Base-by-base conservation (phyloP, 2,329 filamentous ascomycete genomes). In the Escovopsis weberi region DNA sequence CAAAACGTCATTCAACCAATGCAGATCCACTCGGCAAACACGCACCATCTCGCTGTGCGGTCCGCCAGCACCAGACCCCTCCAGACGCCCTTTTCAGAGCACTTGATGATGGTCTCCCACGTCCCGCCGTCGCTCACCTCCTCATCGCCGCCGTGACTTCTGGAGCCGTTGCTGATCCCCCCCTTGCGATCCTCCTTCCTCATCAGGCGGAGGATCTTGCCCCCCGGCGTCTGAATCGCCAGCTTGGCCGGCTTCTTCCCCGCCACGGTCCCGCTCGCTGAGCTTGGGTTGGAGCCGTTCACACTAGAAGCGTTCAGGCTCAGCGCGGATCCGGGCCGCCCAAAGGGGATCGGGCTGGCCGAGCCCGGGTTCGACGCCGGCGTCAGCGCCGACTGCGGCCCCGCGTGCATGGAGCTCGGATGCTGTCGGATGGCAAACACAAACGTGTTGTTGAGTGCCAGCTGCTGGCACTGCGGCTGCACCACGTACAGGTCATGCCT, bases 351-450 rank as follows among this genome's bases (percentile, higher is more conserved):
- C 1, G 80, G 80, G 45, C 70, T 74, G 9, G 66, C 60, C 26
- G 58, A 61, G 6, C 69, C 67, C 3, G 66, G 63, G 47, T 70
- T 70, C 39, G 65, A 68, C 6, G 67, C 60, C 5, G 69, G 65
- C 9, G 67, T 67, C 47, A 69, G 56, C 2, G 54, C 54, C 26
- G 61, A 65, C 26, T 56, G 54, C 3, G 51, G 42, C 6, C 54
- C 58, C 36, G 48, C 55, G 1, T 56, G 49, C 1, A 60, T 47
- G 1, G 85, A 82, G 58, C 66, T 70, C 0, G 88, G 85, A 57
- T 98, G 88, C 57, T 98, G 91, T 38, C 91, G 84, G 47, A 98
- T 83, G 42, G 84, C 84, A 60, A 98, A 98, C 26, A 98, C 89
- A 57, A 95, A 98, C 0, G 91, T 98, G 59, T 98, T 96, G 67